These are phyloP conservation scores for Spergularia marina DNA, from an alignment of 148 eudicot species.

Conservation along the genomic window DNA sequence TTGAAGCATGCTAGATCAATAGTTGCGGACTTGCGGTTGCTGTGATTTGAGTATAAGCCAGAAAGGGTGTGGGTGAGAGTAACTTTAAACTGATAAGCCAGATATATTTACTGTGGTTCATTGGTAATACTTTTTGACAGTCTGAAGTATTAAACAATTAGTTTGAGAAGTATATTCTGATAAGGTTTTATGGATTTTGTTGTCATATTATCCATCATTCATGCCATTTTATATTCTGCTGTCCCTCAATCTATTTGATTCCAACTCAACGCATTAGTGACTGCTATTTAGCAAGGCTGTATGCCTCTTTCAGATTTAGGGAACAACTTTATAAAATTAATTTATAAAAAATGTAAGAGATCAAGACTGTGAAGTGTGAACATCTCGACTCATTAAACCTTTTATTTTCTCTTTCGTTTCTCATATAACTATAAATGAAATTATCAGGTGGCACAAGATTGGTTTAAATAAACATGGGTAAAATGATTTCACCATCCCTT, in stretches of 20 bases:
- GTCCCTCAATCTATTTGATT: neutral
- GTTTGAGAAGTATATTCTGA: neutral
- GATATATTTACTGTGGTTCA: neutral
- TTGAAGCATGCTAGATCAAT: too few species aligned
- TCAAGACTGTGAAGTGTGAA: neutral
- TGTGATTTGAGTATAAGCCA: too few species aligned
- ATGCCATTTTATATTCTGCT: neutral
- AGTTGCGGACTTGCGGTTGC: too few species aligned
- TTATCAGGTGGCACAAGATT: neutral
- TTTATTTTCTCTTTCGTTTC: neutral
- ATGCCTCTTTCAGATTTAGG: neutral
- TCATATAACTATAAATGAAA: neutral
- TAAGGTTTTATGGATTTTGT: neutral
- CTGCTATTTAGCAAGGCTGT: neutral
- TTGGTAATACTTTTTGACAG: neutral
- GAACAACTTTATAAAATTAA: neutral
- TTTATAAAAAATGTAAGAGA: neutral
- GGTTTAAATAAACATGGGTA: neutral
- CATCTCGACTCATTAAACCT: neutral
- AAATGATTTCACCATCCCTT: neutral
- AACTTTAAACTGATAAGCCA: too few species aligned
- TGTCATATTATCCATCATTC: too few species aligned
- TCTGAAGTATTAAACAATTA: neutral
- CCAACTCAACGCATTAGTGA: neutral
- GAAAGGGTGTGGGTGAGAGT: too few species aligned